Evolutionary conservation across 805 yeast genomes (phyloP), one percentile per base, ranked within the genome.

Genomic region (Kluyveromyces nonfermentans): DNA sequence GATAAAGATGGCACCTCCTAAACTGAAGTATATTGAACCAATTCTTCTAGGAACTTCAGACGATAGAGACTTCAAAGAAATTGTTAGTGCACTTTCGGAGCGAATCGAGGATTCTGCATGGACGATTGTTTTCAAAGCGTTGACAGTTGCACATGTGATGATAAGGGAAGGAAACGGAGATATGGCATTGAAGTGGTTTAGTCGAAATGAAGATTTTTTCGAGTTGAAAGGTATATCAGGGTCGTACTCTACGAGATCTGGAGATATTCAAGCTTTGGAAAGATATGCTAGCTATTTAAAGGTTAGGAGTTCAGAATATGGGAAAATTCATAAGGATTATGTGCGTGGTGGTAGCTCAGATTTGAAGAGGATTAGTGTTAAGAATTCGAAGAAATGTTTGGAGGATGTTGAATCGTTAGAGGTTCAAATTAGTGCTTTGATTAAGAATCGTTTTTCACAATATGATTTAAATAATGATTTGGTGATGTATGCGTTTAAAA

Each of bases 11-110:
- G 97, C 97, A 9, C 96, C 97, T n/a, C 98, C 98, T 6, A 93
- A 93, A 65, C 83, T 94, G 33, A 93, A 93, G 63, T 93, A 93
- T 60, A 79, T 93, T 42, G 97, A 90, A 67, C 97, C 97, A 1
- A 86, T 93, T 42, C 71, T 93, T 28, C 73, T 68, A 37, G 70
- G 73, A 7, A 65, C 75, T 0, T 50, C 65, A 10, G 53, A 56
- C 40, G 58, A 54, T 16, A 55, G 50, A 5, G 73, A 85, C 51
- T 80, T 90, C 55, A 70, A 70, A 46, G 76, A 80, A 17, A 81
- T 89, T 32, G 79, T 89, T 78, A 69, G 72, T 40, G 71, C 85
- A 1, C 66, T 90, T 44, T 71, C 71, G 28, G 55, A 60, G 15
- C 69, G 96, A 41, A 70, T 88, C 37, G 77, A 75, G 43, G 95